Percentiles rank a stretch among this genome's conserved stretches.
These are phyloP conservation scores for Lactifluus volemus DNA, from an alignment of 768 basidiomycete genomes.

Conservation along the genomic window DNA sequence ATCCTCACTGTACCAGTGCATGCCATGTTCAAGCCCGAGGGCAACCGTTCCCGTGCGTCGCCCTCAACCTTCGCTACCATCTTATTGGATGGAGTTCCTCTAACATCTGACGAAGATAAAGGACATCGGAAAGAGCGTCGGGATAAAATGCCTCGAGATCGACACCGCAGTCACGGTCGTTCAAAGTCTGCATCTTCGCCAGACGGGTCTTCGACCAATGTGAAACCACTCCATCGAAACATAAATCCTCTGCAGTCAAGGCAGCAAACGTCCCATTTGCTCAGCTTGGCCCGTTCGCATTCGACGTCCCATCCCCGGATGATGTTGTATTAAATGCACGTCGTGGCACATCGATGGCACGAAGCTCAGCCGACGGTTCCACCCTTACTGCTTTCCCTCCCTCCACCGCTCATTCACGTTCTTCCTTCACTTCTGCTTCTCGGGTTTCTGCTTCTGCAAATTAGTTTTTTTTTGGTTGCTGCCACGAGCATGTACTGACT, in stretches of 20 bases:
- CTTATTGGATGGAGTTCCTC: conserved; percentile 14
- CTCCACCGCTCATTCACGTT: conserved; percentile 22
- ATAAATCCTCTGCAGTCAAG: background rate
- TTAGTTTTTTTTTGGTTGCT: conserved; percentile 14
- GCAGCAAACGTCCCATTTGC: conserved; percentile 4
- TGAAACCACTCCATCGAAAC: conserved; percentile 12
- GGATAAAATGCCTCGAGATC: conserved; percentile 10
- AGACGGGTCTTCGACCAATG: conserved; percentile 6
- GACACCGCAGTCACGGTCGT: conserved; percentile 6
- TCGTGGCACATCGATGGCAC: conserved; percentile 55
- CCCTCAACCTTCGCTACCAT: conserved; percentile 61
- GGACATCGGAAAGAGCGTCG: conserved; percentile 13
- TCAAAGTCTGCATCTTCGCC: background rate
- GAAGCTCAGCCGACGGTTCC: conserved; percentile 17
- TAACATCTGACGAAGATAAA: conserved; percentile 20
- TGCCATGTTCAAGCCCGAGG: conserved; percentile 50
- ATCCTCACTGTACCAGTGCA: conserved; percentile 31
- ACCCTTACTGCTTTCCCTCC: conserved; percentile 14
- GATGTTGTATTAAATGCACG: conserved; percentile 79
- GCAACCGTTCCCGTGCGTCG: conserved; percentile 54
- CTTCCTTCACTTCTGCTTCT: conserved; percentile 26
- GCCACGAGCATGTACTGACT: conserved; percentile 28
- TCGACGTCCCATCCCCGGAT: conserved; percentile 86
- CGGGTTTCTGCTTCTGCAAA: conserved; percentile 28
- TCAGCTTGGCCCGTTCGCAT: conserved; percentile 39